These are phyloP conservation scores for Cryphonectria nitschkei DNA, from an alignment of 2,329 filamentous ascomycete species.

Conservation along the genomic window DNA sequence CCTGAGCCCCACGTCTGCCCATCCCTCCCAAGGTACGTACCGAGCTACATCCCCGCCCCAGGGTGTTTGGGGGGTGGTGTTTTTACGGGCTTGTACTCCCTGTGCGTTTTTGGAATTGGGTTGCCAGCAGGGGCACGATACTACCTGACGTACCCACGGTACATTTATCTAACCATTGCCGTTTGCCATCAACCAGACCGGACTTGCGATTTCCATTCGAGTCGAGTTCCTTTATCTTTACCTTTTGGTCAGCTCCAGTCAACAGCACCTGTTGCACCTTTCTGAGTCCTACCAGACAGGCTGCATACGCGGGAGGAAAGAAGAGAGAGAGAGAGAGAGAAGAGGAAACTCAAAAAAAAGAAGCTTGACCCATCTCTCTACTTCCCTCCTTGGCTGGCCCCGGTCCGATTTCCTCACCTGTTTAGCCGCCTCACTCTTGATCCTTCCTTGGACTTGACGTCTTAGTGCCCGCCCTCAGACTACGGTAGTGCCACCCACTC, in stretches of 20 bases:
- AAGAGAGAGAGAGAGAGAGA: background rate
- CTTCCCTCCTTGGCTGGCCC: background rate
- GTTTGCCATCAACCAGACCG: background rate
- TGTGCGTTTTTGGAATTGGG: background rate
- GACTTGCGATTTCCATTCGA: background rate
- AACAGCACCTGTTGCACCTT: background rate
- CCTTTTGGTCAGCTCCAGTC: background rate
- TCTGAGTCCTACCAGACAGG: background rate
- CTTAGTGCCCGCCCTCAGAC: conserved; percentile 13
- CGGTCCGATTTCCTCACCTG: conserved; percentile 9
- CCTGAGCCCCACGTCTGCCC: background rate
- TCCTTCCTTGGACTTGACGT: conserved; percentile 3
- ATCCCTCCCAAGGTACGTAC: conserved; percentile 1
- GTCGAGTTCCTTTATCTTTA: background rate
- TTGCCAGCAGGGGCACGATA: background rate
- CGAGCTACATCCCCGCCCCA: background rate
- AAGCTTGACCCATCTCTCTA: background rate
- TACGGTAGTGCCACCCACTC: conserved; percentile 10
- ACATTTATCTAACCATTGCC: background rate
- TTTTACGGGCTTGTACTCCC: conserved; percentile 12
- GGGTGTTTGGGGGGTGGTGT: conserved; percentile 15
- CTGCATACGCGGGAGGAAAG: too few species aligned
- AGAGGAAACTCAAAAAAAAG: too few species aligned
- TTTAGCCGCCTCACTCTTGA: conserved; percentile 9
- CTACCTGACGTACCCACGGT: background rate